Evolutionary conservation across 176 grass and related monocot genomes (phyloP).

Genomic region (Raddia distichophylla): DNA sequence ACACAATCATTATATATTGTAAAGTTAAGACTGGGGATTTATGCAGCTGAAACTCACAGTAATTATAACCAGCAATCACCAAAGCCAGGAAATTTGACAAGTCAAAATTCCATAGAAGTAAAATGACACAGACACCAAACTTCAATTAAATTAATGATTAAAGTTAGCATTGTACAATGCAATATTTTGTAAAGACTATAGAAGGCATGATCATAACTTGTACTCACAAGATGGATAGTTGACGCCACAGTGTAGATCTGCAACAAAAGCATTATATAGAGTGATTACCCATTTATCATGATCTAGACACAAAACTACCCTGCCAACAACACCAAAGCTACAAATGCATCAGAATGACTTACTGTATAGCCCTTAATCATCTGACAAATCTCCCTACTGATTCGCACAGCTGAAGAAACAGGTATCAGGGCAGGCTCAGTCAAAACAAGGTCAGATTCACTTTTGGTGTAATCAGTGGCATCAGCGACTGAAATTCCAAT

Average conservation of each 20-base stretch:
- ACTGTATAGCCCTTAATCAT: constrained; percentile 42
- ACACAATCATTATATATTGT: not conserved
- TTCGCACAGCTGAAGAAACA: constrained; percentile 46
- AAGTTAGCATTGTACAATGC: constrained; percentile 31
- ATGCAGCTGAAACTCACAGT: constrained; percentile 40
- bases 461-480: constrained; percentile 55
- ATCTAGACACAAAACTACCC: constrained; percentile 8
- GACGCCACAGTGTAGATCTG: constrained; percentile 57
- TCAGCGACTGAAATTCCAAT: constrained; percentile 53
- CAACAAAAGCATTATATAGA: constrained; percentile 28
- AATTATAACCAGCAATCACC: constrained; percentile 37
- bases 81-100: constrained; percentile 41
- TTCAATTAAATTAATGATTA: constrained; percentile 43
- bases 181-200: not conserved
- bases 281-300: constrained; percentile 34
- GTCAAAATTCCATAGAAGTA: constrained; percentile 46
- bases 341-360: constrained; percentile 30
- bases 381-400: constrained; percentile 49
- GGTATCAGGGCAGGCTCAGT: constrained; percentile 39
- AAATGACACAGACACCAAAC: constrained; percentile 43
- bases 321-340: constrained; percentile 12
- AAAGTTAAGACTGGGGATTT: not conserved
- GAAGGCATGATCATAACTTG: constrained; percentile 7
- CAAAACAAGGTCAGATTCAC: constrained; percentile 61
- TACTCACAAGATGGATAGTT: constrained; percentile 55